phyloP scores from a whole-genome alignment of 306 rosid genomes.

The Cucumis sativus region Cucumber_9930_V3 NC_026658.2:4103001-4103500 shows the following conservation, averaged over 20 bases:
- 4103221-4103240: slow-evolving; percentile 90
- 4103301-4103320: slow-evolving; percentile 95
- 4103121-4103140: slow-evolving; percentile 92
- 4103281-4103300: slow-evolving; percentile 99
- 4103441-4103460: slow-evolving; percentile 89
- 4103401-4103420: slow-evolving; percentile 83
- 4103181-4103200: slow-evolving; percentile 82
- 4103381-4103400: slow-evolving; percentile 99
- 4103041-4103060: slow-evolving; percentile 94
- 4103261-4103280: slow-evolving; percentile 91
- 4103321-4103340: slow-evolving; percentile 97
- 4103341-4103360: slow-evolving; percentile 93
- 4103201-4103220: slow-evolving; percentile 99
- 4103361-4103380: slow-evolving; percentile 96
- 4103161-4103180: slow-evolving; percentile 98
- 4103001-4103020: neutral
- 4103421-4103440: slow-evolving; percentile 87
- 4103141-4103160: slow-evolving; percentile 95
- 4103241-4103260: slow-evolving; percentile 83
- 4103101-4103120: slow-evolving; percentile 59
- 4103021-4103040: slow-evolving; percentile 69
- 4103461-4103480: slow-evolving; percentile 95
- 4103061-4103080: slow-evolving; percentile 91
- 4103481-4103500: slow-evolving; percentile 87
- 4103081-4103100: slow-evolving; percentile 98